Percentiles rank a stretch among this genome's conserved stretches.
Evolutionary conservation across 192 early-diverging fungal species (phyloP).

Genomic region (Coemansia sp.): DNA sequence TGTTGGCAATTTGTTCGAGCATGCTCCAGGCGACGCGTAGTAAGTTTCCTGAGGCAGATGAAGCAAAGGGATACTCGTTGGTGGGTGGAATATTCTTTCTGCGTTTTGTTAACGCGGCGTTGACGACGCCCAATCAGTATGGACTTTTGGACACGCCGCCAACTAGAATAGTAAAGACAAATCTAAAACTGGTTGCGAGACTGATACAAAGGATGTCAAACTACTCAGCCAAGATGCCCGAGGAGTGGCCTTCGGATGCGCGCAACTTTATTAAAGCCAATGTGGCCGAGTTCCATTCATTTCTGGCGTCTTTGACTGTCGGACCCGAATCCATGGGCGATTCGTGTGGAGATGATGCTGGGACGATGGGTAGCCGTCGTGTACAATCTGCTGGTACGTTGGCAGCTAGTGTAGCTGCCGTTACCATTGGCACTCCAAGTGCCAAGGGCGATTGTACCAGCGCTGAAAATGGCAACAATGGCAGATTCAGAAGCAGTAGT

Average conservation of each 20-base stretch:
- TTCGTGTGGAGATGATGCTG: not conserved
- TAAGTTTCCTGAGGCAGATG: constrained; percentile 30
- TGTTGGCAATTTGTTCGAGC: constrained; percentile 39
- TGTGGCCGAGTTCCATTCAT: constrained; percentile 21
- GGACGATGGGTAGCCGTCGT: not conserved
- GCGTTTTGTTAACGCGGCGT: constrained; percentile 47
- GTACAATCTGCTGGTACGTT: constrained; percentile 3
- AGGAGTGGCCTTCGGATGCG: constrained; percentile 44
- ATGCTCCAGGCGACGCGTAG: constrained; percentile 25
- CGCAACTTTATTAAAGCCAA: constrained; percentile 39
- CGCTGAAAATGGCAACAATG: constrained; percentile 15
- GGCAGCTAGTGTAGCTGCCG: constrained; percentile 3
- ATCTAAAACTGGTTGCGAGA: constrained; percentile 41
- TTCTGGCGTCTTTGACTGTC: constrained; percentile 33
- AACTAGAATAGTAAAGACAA: constrained; percentile 22
- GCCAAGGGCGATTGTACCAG: not conserved
- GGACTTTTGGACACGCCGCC: constrained; percentile 28
- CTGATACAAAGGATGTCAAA: constrained; percentile 49
- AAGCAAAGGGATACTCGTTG: constrained; percentile 32
- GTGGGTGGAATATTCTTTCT: constrained; percentile 51
- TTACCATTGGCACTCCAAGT: too few relatives aligned
- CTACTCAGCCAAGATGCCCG: constrained; percentile 32
- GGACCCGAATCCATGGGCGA: not conserved
- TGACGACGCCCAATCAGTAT: constrained; percentile 40
- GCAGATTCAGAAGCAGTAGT: constrained; percentile 2